Evolutionary conservation across 495 filamentous ascomycete species (phyloP), one percentile per base, ranked within the genome.

Genomic region (Stereocaulon alpinum): DNA sequence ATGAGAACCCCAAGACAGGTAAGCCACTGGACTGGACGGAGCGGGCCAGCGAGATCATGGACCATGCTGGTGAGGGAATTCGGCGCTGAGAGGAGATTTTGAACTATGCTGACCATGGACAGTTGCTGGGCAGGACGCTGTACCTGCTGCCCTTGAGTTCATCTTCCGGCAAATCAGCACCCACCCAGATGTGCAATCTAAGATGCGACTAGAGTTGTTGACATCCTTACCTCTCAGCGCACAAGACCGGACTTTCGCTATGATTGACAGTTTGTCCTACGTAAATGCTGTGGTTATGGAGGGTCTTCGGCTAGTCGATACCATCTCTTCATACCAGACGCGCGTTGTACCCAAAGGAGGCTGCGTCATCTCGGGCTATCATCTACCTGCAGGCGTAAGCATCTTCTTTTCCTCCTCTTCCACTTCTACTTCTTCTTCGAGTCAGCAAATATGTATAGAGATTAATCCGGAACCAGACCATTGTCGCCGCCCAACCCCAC

Each of bases 201-300:
- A 43, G 15, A 10, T 64, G 34, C 63, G 59, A n/a, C 37, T 32
- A 27, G 63, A 64, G 37, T 11, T 64, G 5, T 37, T 56, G 17
- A 41, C 48, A 20, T 32, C 37, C 4, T 27, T 64, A 6, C 34
- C 45, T 27, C 45, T 54, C n/a, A 32, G 24, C 45, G 20, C 40
- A 9, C 22, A 42, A 18, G 55, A 58, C 17, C 17, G 59, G 20
- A 55, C 47, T 15, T 59, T 47, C 64, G 57, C 72, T 12, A 66
- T 72, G 10, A 70, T 86, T 55, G 82, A 85, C 61, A 65, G 66
- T 27, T 69, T 85, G 44, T 75, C 75, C 11, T 85, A 83, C 62
- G 76, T 86, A 27, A 73, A 80, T 58, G 83, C 83, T 15, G 74
- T 85, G n/a, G 48, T 64, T 11, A 54, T 58, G 59, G 59, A 64